Percentiles rank a stretch among this genome's conserved stretches.
Evolutionary conservation across 129 eudicot species (phyloP).

Genomic region (Flaveria linearis): DNA sequence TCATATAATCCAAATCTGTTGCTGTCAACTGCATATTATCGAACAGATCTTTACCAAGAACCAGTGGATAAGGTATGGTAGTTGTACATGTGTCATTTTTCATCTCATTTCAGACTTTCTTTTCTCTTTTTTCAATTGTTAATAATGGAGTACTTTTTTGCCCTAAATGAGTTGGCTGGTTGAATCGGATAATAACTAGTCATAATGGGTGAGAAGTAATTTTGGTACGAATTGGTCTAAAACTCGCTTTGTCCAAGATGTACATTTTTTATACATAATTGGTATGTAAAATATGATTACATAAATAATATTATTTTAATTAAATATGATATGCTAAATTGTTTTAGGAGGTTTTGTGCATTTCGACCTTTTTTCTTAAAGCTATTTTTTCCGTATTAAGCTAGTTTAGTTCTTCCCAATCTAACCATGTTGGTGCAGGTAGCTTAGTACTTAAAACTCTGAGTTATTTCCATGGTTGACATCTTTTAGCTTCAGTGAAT

Average conservation of each 20-base stretch:
- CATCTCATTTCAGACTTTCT: background rate
- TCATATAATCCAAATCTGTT: slow-evolving; percentile 72
- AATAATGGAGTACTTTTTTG: background rate
- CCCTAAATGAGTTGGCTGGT: background rate
- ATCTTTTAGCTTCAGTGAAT: background rate
- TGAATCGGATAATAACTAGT: background rate
- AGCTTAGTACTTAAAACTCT: background rate
- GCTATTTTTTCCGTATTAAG: background rate
- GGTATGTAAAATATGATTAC: background rate
- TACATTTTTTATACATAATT: background rate
- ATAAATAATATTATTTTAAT: background rate
- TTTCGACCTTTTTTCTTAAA: background rate
- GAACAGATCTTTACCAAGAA: slow-evolving; percentile 83
- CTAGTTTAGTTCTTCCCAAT: background rate
- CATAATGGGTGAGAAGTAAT: background rate
- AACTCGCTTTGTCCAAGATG: background rate
- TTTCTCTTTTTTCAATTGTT: background rate
- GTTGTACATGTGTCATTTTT: slow-evolving; percentile 25
- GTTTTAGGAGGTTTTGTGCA: background rate
- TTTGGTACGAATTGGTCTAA: background rate
- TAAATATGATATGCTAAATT: background rate
- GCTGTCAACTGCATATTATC: slow-evolving; percentile 93
- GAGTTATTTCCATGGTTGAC: background rate
- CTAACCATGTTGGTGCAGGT: background rate
- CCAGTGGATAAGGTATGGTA: slow-evolving; percentile 63